Evolutionary conservation across 2,329 filamentous ascomycete genomes (phyloP), one percentile per base, ranked within the genome.

Genomic region (Knufia petricola): DNA sequence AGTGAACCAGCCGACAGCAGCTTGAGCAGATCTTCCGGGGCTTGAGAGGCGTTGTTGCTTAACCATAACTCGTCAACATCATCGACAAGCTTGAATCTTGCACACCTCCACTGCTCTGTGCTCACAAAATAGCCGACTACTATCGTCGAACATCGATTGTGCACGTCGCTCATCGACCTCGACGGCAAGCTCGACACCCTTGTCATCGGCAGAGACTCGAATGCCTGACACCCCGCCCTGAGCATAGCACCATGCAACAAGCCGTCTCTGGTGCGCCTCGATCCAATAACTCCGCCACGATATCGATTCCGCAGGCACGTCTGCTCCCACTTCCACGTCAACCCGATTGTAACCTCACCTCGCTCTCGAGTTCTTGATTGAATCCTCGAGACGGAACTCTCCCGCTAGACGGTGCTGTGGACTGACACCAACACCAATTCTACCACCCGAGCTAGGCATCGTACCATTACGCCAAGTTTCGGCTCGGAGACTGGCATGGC

Each of bases 231-330:
- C 37, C 46, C 36, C 46, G 38, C 46, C 38, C 46, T 26, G 26
- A 48, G 21, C 32, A 48, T 37, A 41, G 17, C 46, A 24, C 9
- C 37, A 48, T 48, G 46, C 37, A 42, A 40, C 37, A 4, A 42
- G 46, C 46, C 46, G 46, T 47, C 32, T 32, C 9, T 10, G 4
- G 32, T 19, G 32, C 32, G 23, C 21, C 32, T 39, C 44, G 34
- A 47, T 9, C 23, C 32, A 19, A 26, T 39, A 6, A 26, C 28
- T 19, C 44, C 21, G 19, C 34, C 13, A 38, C 32, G 12, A 28
- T 1, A 30, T 38, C 32, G 15, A 36, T 36, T 36, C 15, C 32
- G 32, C 15, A 17, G n/a, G n/a, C n/a, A n/a, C n/a, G n/a, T n/a
- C n/a, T n/a, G n/a, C n/a, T n/a, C 9, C n/a, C 31, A 15, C 10